These are phyloP conservation scores for Aspergillus melleus DNA, from an alignment of 2,329 filamentous ascomycete genomes.

Conservation along the genomic window DNA sequence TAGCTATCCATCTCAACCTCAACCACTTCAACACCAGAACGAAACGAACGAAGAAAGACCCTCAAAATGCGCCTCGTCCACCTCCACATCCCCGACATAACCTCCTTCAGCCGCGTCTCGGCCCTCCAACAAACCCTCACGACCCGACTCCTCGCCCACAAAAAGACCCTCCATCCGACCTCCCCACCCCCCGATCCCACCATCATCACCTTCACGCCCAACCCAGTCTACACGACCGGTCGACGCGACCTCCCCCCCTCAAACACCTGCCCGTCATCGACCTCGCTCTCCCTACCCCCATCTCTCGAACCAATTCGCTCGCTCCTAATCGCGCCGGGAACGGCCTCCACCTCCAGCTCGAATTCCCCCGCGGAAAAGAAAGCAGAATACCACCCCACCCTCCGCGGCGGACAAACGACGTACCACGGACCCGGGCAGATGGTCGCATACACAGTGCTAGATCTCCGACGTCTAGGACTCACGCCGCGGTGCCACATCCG, in stretches of 20 bases:
- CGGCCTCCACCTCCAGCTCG: conserved; percentile 33
- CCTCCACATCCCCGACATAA: conserved; percentile 57
- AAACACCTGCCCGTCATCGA: conserved; percentile 29
- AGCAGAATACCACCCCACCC: conserved; percentile 65
- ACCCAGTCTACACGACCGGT: conserved; percentile 85
- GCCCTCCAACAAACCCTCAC: conserved; percentile 59
- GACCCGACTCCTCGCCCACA: conserved; percentile 60
- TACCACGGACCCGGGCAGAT: conserved; percentile 95
- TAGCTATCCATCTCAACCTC: background rate
- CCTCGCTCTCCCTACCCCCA: conserved; percentile 38
- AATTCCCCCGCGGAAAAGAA: background rate
- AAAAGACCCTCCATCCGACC: conserved; percentile 45
- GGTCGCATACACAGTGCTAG: conserved; percentile 89
- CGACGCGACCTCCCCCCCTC: conserved; percentile 65
- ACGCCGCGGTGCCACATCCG: conserved; percentile 75
- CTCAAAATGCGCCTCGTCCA: conserved; percentile 57
- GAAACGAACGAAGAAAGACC: background rate
- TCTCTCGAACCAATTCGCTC: conserved; percentile 39
- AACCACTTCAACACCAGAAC: background rate
- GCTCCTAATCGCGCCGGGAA: conserved; percentile 26
- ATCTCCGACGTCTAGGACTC: conserved; percentile 68
- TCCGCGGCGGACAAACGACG: conserved; percentile 87
- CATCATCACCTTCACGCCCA: conserved; percentile 78
- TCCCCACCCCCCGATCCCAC: conserved; percentile 61
- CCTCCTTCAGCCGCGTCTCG: conserved; percentile 57